phyloP scores from a whole-genome alignment of 2,329 filamentous ascomycete species.

The Paramyrothecium sp. region DNA sequence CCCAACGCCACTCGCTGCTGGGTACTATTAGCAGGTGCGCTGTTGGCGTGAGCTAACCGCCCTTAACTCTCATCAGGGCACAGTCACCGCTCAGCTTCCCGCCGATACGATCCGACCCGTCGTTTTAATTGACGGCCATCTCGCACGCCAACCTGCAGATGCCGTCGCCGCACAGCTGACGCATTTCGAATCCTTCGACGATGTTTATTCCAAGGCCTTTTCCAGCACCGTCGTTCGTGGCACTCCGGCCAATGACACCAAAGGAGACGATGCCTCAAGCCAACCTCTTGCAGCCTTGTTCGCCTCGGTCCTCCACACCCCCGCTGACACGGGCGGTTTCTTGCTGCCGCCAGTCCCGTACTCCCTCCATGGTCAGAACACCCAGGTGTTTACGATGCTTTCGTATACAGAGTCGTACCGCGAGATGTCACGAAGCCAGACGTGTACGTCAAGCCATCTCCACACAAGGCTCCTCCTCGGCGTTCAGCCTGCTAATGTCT shows the following conservation, averaged over 20 bases:
- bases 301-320: not conserved
- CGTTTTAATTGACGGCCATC: not conserved
- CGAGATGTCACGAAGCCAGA: not conserved
- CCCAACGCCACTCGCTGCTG: not conserved
- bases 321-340: not conserved
- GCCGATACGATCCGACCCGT: not conserved
- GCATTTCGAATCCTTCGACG: not conserved
- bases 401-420: not conserved
- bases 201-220: not conserved
- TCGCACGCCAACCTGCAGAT: not conserved
- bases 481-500: not conserved
- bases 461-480: no score
- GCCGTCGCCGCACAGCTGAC: not conserved
- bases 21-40: no score
- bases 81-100: not conserved
- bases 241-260: not conserved
- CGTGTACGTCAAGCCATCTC: not conserved
- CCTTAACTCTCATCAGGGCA: not conserved
- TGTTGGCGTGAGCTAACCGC: no score
- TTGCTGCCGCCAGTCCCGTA: slow-evolving; percentile 10
- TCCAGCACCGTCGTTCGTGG: not conserved
- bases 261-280: not conserved
- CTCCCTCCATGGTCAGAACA: slow-evolving; percentile 5
- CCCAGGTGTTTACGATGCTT: slow-evolving; percentile 7
- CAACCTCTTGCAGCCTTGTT: not conserved